Evolutionary conservation across 257 asterid species (phyloP).

Genomic region (Leptodermis oblonga): DNA sequence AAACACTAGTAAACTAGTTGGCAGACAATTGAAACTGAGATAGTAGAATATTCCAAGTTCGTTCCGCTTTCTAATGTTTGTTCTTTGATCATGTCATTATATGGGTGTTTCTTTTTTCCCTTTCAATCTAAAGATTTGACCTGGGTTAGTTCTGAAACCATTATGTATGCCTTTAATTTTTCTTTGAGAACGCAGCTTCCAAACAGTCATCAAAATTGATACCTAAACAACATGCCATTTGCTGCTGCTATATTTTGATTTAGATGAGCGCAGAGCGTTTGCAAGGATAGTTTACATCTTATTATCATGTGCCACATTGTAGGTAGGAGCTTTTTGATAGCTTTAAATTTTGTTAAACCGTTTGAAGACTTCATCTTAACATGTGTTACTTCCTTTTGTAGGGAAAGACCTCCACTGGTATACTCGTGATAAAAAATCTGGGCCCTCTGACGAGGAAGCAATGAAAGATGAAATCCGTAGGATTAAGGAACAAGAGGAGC

Average conservation of each 20-base stretch:
- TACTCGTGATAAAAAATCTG: slow-evolving; percentile 67
- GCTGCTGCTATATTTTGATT: neutral
- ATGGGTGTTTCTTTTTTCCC: neutral
- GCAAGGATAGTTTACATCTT: neutral
- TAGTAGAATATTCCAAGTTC: neutral
- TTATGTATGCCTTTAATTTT: neutral
- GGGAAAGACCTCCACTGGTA: slow-evolving; percentile 98
- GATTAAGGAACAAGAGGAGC: slow-evolving; percentile 98
- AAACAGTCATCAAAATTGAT: neutral
- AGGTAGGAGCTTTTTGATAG: too few species aligned
- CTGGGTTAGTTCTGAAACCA: neutral
- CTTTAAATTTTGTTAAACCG: neutral
- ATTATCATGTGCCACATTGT: neutral
- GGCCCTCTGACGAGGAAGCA: slow-evolving; percentile 41
- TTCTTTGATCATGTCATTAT: neutral
- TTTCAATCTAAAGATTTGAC: neutral
- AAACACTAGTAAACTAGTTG: neutral
- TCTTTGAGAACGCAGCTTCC: neutral
- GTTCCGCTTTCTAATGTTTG: neutral
- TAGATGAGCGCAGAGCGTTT: neutral
- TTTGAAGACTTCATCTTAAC: neutral
- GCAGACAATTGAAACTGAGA: neutral
- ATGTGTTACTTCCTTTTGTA: slow-evolving; percentile 19
- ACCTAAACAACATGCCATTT: neutral
- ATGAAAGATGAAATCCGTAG: slow-evolving; percentile 78